Evolutionary conservation across 139 green algal species (phyloP).

Genomic region (Ulvella scutata): DNA sequence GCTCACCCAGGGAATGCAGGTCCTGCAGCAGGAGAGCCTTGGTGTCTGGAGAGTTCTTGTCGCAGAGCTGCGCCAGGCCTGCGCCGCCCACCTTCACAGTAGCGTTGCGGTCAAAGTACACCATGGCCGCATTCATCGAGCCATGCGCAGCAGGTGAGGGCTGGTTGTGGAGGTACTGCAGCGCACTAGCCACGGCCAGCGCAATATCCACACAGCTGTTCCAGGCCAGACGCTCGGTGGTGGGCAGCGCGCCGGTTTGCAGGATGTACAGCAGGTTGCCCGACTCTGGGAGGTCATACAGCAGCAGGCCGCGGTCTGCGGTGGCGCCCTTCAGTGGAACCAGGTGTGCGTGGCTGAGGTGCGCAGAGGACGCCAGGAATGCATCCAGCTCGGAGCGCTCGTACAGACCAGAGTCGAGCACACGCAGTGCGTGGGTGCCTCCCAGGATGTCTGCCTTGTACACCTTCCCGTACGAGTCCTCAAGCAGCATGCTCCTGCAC

Average conservation of each 20-base stretch:
- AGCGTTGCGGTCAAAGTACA: background rate
- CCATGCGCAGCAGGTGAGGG: background rate
- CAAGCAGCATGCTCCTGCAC: constrained; percentile 2
- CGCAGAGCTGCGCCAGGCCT: background rate
- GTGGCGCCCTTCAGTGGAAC: background rate
- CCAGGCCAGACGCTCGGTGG: background rate
- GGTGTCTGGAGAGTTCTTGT: background rate
- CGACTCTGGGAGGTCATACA: background rate
- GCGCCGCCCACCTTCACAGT: background rate
- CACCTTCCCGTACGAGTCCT: background rate
- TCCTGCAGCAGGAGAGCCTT: background rate
- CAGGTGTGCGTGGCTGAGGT: background rate
- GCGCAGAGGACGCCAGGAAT: background rate
- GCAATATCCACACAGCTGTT: background rate
- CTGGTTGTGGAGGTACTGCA: background rate
- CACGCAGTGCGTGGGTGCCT: background rate
- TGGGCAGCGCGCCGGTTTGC: background rate
- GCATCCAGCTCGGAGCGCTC: background rate
- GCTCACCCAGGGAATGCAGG: background rate
- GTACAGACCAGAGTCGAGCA: background rate
- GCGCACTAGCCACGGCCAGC: background rate
- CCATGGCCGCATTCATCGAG: background rate
- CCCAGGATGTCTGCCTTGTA: background rate
- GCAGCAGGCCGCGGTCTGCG: background rate
- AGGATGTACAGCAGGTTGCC: constrained; percentile 1